phyloP scores from a whole-genome alignment of 176 grass and related monocot genomes.

The Neostapfia colusana region DNA sequence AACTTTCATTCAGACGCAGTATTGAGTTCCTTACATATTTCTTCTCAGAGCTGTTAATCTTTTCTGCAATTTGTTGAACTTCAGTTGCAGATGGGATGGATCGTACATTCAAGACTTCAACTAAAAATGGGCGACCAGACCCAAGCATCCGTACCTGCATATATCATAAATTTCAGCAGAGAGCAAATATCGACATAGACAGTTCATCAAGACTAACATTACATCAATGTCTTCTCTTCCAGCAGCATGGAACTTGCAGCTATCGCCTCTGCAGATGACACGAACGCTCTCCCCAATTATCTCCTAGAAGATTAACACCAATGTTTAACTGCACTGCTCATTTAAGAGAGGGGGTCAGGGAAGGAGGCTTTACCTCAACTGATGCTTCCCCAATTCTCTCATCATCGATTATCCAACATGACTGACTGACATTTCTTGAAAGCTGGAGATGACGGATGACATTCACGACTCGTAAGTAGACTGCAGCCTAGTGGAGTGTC shows the following conservation, averaged over 20 bases:
- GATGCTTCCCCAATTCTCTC: constrained; percentile 99
- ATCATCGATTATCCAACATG: constrained; percentile 97
- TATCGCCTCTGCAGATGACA: constrained; percentile 70
- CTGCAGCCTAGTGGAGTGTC: constrained; percentile 7
- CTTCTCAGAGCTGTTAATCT: constrained; percentile 72
- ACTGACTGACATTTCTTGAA: constrained; percentile 97
- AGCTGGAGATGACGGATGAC: constrained; percentile 47
- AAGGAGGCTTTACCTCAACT: constrained; percentile 63
- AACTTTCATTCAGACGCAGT: constrained; percentile 8
- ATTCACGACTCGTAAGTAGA: neutral
- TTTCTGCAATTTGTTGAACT: constrained; percentile 73
- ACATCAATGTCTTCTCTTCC: constrained; percentile 99
- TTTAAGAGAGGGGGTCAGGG: neutral
- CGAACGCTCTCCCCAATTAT: constrained; percentile 69
- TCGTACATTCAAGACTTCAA: constrained; percentile 75
- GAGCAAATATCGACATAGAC: constrained; percentile 26
- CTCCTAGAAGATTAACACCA: constrained; percentile 50
- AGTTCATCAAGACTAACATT: constrained; percentile 36
- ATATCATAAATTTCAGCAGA: constrained; percentile 38
- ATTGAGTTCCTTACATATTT: constrained; percentile 69
- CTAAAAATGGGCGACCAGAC: constrained; percentile 91
- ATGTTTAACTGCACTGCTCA: constrained; percentile 22
- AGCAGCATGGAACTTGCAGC: constrained; percentile 89
- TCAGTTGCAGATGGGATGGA: constrained; percentile 62
- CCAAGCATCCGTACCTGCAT: constrained; percentile 91